Conservation (phyloP, 176 grass and related monocot species). For the Ananas comosus region DNA sequence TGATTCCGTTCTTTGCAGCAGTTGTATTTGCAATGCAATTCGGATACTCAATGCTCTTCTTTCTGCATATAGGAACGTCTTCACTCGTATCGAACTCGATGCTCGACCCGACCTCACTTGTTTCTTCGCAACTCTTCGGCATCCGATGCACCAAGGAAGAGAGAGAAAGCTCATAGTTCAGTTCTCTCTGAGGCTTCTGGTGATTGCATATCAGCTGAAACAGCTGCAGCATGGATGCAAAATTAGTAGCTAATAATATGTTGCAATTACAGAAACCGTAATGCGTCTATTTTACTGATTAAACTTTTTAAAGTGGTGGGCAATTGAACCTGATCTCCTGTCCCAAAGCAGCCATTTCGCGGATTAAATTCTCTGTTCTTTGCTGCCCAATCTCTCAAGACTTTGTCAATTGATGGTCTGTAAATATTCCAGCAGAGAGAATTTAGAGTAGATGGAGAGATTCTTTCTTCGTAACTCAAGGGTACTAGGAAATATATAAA, state of each 20-base stretch:
- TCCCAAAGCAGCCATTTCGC: background rate
- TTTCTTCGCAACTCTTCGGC: background rate
- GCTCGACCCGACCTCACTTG: conserved; percentile 9
- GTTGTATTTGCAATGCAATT: background rate
- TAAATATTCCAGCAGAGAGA: background rate
- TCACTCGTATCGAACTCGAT: conserved; percentile 3
- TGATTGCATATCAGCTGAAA: too few species aligned
- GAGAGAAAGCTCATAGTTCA: background rate
- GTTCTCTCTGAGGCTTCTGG: background rate
- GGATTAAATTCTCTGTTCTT: conserved; percentile 1
- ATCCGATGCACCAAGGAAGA: background rate
- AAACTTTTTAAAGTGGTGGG: background rate
- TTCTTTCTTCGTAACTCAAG: too few species aligned
- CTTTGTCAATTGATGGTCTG: background rate
- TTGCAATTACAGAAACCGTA: too few species aligned
- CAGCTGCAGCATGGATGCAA: background rate
- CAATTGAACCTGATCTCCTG: background rate
- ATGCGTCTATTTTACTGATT: too few species aligned
- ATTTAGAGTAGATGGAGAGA: too few species aligned
- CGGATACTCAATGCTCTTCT: background rate
- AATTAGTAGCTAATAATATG: too few species aligned
- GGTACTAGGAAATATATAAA: too few species aligned
- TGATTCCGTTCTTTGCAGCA: background rate
- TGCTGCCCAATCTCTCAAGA: conserved; percentile 3
- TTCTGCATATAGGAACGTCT: background rate